phyloP scores from a whole-genome alignment of 1,284 basidiomycete genomes.

The Rhodotorula sp. region DNA sequence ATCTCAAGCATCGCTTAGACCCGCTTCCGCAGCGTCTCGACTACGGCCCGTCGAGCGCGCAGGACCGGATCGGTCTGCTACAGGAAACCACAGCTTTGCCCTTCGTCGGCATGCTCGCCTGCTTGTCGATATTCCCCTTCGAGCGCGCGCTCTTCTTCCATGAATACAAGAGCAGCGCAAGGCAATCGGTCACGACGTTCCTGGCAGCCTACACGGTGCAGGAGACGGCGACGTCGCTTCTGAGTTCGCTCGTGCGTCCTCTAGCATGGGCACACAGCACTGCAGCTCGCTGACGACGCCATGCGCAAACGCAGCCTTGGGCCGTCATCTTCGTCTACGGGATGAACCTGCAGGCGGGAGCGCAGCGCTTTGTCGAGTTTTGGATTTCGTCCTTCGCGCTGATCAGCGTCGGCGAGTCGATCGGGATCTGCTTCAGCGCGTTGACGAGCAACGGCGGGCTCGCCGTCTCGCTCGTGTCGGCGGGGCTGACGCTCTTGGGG shows the following conservation, averaged over 20 bases:
- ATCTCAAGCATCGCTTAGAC: neutral
- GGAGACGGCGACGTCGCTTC: slow-evolving; percentile 53
- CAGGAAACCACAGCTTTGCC: slow-evolving; percentile 8
- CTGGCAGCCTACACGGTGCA: slow-evolving; percentile 54
- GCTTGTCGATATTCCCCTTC: slow-evolving; percentile 54
- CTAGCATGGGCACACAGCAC: no score
- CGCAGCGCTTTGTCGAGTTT: slow-evolving; percentile 55
- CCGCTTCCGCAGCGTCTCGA: slow-evolving; percentile 42
- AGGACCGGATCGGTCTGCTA: slow-evolving; percentile 53
- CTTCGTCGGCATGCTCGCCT: slow-evolving; percentile 50
- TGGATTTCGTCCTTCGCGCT: slow-evolving; percentile 52
- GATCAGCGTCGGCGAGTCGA: slow-evolving; percentile 52
- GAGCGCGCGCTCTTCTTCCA: slow-evolving; percentile 55
- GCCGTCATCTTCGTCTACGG: slow-evolving; percentile 38
- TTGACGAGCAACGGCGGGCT: slow-evolving; percentile 45
- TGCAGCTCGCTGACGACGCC: no score
- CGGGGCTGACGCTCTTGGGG: slow-evolving; percentile 47
- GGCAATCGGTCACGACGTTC: slow-evolving; percentile 54
- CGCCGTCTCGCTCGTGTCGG: slow-evolving; percentile 52
- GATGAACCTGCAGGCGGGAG: slow-evolving; percentile 53
- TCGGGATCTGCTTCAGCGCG: slow-evolving; percentile 48
- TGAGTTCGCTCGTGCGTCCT: slow-evolving; percentile 44
- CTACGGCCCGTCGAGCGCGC: slow-evolving; percentile 52
- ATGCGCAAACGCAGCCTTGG: slow-evolving; percentile 17
- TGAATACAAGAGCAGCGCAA: slow-evolving; percentile 51